Base-by-base conservation (phyloP, 169 alveolate species). In the Plasmodium inui region DNA sequence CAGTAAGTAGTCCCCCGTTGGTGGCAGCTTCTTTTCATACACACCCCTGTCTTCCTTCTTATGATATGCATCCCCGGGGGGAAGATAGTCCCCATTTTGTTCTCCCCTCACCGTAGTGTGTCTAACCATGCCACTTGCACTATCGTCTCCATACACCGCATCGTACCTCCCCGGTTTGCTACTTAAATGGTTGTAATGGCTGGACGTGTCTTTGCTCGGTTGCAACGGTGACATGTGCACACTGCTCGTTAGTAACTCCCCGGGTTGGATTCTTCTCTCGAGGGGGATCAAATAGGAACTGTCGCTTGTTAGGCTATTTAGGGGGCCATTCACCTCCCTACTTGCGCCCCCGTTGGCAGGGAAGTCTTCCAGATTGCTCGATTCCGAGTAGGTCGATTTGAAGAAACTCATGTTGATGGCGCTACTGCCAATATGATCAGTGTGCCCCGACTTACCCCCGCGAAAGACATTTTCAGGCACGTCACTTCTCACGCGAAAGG, bases 311-410 rank as follows among this genome's bases (percentile, higher is more conserved):
- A 44, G 55, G n/a, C n/a, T 2, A 10, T 12, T 44, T 44, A 10
- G 55, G 17, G 17, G 55, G 55, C 1, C n/a, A 44, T 44, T 44
- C n/a, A 44, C 55, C 0, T n/a, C 55, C 55, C 55, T 44, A 44
- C 55, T 44, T 44, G n/a, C 0, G n/a, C 55, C 17, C n/a, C 79
- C 55, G 37, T 76, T 73, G 44, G 74, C 74, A 74, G 89, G 89
- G 1, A 82, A 88, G 37, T 88, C 94, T 8, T 78, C 70, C 2
- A 88, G 41, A 44, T 88, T 88, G 19, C 94, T 78, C n/a, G 86
- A 88, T 28, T 79, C 94, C 0, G 86, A 78, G 81, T 39, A 88
- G 14, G 89, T 88, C 39, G 94, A 88, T 39, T 88, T 88, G 39
- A 88, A 32, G 32, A 78, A 88, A 41, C 89, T 88, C 14, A 70